Percentiles rank a stretch among this genome's conserved stretches.
These are phyloP conservation scores for Cucumis sativus DNA, from an alignment of 306 rosid species.

Conservation along the genomic window DNA sequence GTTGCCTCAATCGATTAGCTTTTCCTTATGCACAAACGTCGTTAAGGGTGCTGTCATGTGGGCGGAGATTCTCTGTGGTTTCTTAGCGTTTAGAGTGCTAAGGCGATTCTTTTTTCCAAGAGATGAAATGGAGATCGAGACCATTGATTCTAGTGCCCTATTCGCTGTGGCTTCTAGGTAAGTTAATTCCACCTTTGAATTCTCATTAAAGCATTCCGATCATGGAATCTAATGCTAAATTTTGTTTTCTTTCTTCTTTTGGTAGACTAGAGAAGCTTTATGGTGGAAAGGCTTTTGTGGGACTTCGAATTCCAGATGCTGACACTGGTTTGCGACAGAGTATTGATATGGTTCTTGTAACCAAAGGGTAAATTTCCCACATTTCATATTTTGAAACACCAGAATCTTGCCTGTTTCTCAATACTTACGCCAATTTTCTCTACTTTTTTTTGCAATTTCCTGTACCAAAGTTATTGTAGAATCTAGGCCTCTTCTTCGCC, in stretches of 20 bases:
- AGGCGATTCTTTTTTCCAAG: slow-evolving; percentile 37
- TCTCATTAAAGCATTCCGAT: not conserved
- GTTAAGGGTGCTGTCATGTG: slow-evolving; percentile 26
- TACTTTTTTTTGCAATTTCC: too few species aligned
- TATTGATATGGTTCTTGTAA: slow-evolving; percentile 58
- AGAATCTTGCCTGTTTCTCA: too few species aligned
- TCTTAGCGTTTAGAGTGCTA: slow-evolving; percentile 32
- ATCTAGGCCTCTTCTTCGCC: too few species aligned
- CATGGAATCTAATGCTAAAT: not conserved
- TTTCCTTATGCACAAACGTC: not conserved
- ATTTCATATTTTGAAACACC: not conserved
- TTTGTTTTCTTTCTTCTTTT: not conserved
- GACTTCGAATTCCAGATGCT: slow-evolving; percentile 92
- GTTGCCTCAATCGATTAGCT: not conserved
- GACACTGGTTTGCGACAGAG: slow-evolving; percentile 58
- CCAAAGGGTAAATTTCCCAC: slow-evolving; percentile 31
- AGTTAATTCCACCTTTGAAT: not conserved
- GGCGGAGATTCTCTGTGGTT: slow-evolving; percentile 51
- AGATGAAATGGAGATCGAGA: slow-evolving; percentile 46
- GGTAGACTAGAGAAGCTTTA: slow-evolving; percentile 56
- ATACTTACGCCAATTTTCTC: too few species aligned
- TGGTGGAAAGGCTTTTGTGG: slow-evolving; percentile 54
- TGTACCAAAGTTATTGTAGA: too few species aligned
- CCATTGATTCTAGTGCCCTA: slow-evolving; percentile 39
- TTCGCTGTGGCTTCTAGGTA: slow-evolving; percentile 59